Conservation (phyloP, 208 protist species). For the Lotmaria passim region DNA sequence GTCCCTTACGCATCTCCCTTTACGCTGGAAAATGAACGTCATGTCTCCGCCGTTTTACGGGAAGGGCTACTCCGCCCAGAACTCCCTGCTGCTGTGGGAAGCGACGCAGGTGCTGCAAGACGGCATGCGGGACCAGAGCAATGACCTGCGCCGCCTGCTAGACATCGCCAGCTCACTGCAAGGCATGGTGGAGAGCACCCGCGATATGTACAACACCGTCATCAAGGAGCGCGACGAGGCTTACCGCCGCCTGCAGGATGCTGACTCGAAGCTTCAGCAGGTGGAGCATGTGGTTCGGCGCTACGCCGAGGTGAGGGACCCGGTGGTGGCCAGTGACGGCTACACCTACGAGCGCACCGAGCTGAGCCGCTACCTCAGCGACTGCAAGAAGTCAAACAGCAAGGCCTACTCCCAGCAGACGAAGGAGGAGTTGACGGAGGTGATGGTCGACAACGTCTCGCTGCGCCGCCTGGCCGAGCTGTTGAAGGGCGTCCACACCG, state of each 20-base stretch:
- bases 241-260: constrained; percentile 54
- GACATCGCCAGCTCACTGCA: constrained; percentile 53
- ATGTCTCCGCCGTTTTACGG: constrained; percentile 34
- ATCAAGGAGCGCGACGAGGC: constrained; percentile 65
- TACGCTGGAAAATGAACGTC: constrained; percentile 34
- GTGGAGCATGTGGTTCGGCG: constrained; percentile 72
- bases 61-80: constrained; percentile 26
- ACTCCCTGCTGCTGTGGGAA: constrained; percentile 54
- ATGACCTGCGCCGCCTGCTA: constrained; percentile 44
- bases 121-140: constrained; percentile 38
- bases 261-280: constrained; percentile 59
- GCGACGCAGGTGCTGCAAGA: constrained; percentile 58
- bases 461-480: constrained; percentile 72
- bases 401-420: constrained; percentile 87
- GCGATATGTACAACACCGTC: constrained; percentile 70
- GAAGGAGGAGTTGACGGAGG: constrained; percentile 85
- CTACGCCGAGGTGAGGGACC: constrained; percentile 73
- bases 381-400: constrained; percentile 74
- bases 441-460: constrained; percentile 79
- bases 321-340: constrained; percentile 86
- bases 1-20: too few species aligned
- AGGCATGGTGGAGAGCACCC: constrained; percentile 63
- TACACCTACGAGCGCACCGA: constrained; percentile 85
- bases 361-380: constrained; percentile 72
- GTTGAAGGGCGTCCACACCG: constrained; percentile 54